Base-by-base conservation (phyloP, 176 grass and related monocot genomes). In the Calamus simplicifolius region DNA sequence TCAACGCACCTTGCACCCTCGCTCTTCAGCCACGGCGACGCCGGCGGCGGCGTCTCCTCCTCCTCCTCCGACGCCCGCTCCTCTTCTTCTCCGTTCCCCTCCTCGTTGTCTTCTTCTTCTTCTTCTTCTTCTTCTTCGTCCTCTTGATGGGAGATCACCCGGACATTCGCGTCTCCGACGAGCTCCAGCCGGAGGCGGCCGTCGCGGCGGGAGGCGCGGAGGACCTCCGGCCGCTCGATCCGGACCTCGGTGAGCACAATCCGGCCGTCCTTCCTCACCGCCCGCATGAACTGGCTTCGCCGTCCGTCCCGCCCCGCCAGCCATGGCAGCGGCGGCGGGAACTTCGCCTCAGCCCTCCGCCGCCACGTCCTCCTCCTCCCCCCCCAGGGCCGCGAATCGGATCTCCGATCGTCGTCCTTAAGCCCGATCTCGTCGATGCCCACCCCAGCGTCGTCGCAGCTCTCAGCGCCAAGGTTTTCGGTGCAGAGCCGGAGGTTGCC, bases 381-480 rank as follows among this genome's bases (percentile, higher is more conserved):
- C 43, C 56, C 5, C 68, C 0, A 3, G 25, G 12, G 52, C 4
- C 6, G 16, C 68, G 16, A 6, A 50, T 56, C 2, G 14, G 2
- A 2, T 1, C 4, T 3, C 6, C 0, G 48, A 1, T n/a, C 66
- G 18, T 62, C 69, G 57, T 35, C 29, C 43, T 12, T 57, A 23
- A 23, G 21, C 19, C 0, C 10, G 35, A 43, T 43, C 35, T 43
- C 29, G 26, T 19, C 19, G 14, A 19, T 5, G 27, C 5, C 18
- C 55, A 4, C 18, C 14, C 23, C 51, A 6, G 8, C n/a, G 0
- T 2, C 56, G 74, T 96, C 83, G 50, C 92, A 75, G 64, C 68
- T 90, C 61, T 96, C 91, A 1, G 77, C 89, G 0, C 89, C 82
- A 0, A 95, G 79, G 76, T 79, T 78, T 72, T 95, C 89, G 4